Conservation (phyloP, 306 rosid genomes). For the Cicer yamashitae region DNA sequence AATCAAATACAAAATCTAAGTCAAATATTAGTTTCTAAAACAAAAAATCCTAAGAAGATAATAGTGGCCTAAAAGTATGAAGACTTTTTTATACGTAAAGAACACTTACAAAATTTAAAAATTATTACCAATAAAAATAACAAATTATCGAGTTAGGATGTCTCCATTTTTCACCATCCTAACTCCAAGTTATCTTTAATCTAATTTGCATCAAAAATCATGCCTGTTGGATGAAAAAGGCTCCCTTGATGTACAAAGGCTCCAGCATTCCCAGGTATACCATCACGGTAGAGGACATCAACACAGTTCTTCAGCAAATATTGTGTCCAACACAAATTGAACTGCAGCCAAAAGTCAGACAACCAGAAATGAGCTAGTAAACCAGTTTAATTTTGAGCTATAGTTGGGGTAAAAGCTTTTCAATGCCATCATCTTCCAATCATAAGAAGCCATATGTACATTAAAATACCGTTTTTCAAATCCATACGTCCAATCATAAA, state of each 20-base stretch:
- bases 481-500: too few relatives aligned
- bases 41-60: too few relatives aligned
- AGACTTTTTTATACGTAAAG: neutral
- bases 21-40: too few relatives aligned
- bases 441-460: neutral
- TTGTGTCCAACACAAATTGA: conserved; percentile 59
- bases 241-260: conserved; percentile 25
- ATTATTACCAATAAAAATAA: neutral
- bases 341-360: conserved; percentile 52
- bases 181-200: neutral
- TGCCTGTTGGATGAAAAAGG: conserved; percentile 34
- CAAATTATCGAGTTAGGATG: neutral
- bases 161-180: too few relatives aligned
- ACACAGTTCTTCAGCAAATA: conserved; percentile 65
- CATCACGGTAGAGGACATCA: conserved; percentile 41
- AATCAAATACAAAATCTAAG: too few relatives aligned
- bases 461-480: too few relatives aligned
- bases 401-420: neutral
- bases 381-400: neutral
- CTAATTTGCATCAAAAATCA: conserved; percentile 26
- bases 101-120: neutral
- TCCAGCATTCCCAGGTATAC: conserved; percentile 24
- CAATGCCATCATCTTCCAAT: neutral
- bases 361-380: neutral
- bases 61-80: too few relatives aligned